Evolutionary conservation across 1,139 yeast genomes (phyloP).

Genomic region (Geotrichum macrosporum): DNA sequence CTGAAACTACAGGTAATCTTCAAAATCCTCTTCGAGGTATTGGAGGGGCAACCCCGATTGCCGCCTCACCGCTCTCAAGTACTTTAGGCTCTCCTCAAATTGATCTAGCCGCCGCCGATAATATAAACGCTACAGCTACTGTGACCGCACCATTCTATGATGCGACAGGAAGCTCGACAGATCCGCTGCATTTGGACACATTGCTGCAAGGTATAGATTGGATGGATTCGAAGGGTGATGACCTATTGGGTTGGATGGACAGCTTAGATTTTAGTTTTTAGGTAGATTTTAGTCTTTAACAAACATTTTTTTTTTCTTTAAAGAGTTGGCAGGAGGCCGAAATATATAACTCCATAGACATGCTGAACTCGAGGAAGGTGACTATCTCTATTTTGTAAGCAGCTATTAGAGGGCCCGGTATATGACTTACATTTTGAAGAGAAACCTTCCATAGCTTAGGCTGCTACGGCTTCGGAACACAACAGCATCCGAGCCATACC

Average conservation of each 20-base stretch:
- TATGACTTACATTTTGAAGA: too few relatives aligned
- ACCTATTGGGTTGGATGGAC: slow-evolving; percentile 91
- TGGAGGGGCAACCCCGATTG: background rate
- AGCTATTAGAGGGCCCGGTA: too few relatives aligned
- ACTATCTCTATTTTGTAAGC: too few relatives aligned
- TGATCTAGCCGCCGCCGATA: background rate
- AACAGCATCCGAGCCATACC: too few relatives aligned
- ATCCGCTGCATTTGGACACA: slow-evolving; percentile 36
- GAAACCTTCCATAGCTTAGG: too few relatives aligned
- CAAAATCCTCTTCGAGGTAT: background rate
- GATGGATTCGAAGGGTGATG: slow-evolving; percentile 77
- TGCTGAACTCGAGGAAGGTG: too few relatives aligned
- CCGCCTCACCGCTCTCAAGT: background rate
- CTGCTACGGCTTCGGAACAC: too few relatives aligned
- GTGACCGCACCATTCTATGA: slow-evolving; percentile 45
- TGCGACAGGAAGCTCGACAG: slow-evolving; percentile 37
- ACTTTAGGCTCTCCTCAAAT: background rate
- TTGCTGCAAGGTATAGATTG: slow-evolving; percentile 77
- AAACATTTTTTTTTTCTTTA: too few relatives aligned
- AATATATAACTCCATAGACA: too few relatives aligned
- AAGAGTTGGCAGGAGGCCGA: too few relatives aligned
- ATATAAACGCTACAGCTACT: too few relatives aligned
- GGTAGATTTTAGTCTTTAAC: too few relatives aligned
- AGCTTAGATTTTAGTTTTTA: slow-evolving; percentile 11
- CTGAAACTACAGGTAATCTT: slow-evolving; percentile 12